Evolutionary conservation across 768 basidiomycete genomes (phyloP).

Genomic region (Butyriboletus loyo): DNA sequence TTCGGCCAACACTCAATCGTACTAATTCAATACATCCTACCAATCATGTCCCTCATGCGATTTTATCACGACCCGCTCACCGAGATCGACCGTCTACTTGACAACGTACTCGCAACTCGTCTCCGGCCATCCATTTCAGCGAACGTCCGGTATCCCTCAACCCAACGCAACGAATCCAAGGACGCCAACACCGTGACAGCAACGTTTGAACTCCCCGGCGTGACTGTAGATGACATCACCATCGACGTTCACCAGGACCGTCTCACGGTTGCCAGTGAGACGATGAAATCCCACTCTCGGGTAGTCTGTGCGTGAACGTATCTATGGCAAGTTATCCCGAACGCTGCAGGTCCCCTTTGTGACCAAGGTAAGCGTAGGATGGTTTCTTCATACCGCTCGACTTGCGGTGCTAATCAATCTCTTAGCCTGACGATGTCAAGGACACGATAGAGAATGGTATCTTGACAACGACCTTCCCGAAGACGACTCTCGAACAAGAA

Average conservation of each 20-base stretch:
- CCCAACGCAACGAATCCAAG: constrained; percentile 33
- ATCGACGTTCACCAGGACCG: constrained; percentile 46
- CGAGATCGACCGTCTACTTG: background rate
- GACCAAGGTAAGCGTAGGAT: constrained; percentile 34
- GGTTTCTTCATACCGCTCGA: background rate
- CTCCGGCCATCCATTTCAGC: background rate
- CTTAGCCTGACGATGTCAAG: constrained; percentile 41
- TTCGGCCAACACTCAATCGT: background rate
- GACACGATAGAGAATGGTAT: constrained; percentile 46
- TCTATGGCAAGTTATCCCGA: constrained; percentile 43
- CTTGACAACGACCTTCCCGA: constrained; percentile 45
- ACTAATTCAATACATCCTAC: background rate
- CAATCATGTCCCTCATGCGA: background rate
- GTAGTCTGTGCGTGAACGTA: constrained; percentile 39
- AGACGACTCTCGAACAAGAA: constrained; percentile 34
- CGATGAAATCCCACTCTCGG: constrained; percentile 34
- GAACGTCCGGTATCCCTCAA: background rate
- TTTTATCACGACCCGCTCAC: background rate
- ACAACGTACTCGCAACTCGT: background rate
- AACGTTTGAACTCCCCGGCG: constrained; percentile 51
- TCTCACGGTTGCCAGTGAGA: constrained; percentile 46
- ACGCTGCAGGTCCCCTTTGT: constrained; percentile 43
- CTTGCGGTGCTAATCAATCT: background rate
- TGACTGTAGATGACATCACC: constrained; percentile 46
- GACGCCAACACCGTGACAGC: constrained; percentile 26